These are phyloP conservation scores for Epicoccum sorghinum DNA, from an alignment of 2,329 filamentous ascomycete genomes.

Conservation along the genomic window DNA sequence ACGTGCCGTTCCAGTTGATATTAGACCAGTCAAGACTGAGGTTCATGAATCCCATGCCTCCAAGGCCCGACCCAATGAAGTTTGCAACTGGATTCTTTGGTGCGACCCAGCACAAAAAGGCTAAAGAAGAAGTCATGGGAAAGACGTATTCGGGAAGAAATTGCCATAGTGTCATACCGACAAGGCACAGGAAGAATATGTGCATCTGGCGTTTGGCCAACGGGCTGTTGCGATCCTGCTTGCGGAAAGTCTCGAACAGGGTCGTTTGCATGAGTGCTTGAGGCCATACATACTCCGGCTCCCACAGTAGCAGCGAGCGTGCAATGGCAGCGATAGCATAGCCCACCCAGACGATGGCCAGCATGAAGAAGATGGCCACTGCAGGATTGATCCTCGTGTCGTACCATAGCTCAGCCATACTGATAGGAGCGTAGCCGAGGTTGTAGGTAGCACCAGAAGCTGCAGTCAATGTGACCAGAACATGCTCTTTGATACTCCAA, in stretches of 20 bases:
- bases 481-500: conserved; percentile 64
- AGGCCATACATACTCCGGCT: conserved; percentile 62
- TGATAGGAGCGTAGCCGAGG: conserved; percentile 54
- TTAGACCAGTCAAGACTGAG: conserved; percentile 67
- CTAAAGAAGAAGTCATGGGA: conserved; percentile 64
- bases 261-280: conserved; percentile 63
- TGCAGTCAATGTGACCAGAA: conserved; percentile 58
- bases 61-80: conserved; percentile 66
- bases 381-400: conserved; percentile 58
- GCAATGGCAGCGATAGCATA: conserved; percentile 66
- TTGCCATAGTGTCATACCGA: conserved; percentile 64
- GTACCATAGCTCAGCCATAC: conserved; percentile 65
- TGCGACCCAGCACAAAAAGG: conserved; percentile 69
- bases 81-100: conserved; percentile 63
- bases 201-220: conserved; percentile 61
- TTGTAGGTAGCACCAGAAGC: conserved; percentile 43
- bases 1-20: conserved; percentile 54
- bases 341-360: conserved; percentile 63
- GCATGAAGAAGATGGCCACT: conserved; percentile 66
- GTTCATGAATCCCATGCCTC: conserved; percentile 67
- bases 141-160: conserved; percentile 67
- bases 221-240: conserved; percentile 59
- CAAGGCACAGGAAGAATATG: conserved; percentile 62
- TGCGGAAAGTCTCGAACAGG: conserved; percentile 63
- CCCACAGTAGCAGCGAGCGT: conserved; percentile 63